Base-by-base conservation (phyloP, 345 rosid genomes). In the Pelargonium nanum region DNA sequence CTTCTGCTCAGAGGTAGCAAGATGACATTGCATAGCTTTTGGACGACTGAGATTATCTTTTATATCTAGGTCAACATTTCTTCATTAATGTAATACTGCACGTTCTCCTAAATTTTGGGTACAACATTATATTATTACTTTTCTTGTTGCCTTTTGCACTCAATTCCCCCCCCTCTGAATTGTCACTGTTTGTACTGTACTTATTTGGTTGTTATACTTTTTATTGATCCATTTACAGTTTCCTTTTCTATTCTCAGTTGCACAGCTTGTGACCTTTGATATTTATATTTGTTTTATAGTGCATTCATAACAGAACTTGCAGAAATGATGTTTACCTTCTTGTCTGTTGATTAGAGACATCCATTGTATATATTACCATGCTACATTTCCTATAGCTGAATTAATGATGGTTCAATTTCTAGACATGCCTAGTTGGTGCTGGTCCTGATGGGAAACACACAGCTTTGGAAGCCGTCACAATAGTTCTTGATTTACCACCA, bases 351-450 rank as follows among this genome's bases (percentile, higher is more conserved):
- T 40, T 40, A 40, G 16, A 40, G 15, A 6, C 48, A 40, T 40
- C 15, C 15, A 12, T 17, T 40, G 3, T 40, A 9, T 40, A 9
- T 2, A 0, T 40, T 40, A 40, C 53, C 57, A 6, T 54, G 19
- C 26, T 21, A 16, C 28, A 40, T 56, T 28, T 19, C 16, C 52
- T 30, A 52, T 26, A 19, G 21, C 0, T 24, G 1, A 45, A 19
- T 22, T 40, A 34, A 65, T 71, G 68, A 57, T 68, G 59, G 50
- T 58, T 56, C 30, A 16, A 44, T 59, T 48, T 56, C 57, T 63
- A 92, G 98, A 93, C 99, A 40, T 93, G 99, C 77, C 99, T 93
- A 75, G 90, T 93, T 72, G 97, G 99, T 57, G 99, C 99, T 75
- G 99, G 99, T 70, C 94, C 96, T 73, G 92, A 82, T 64, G 96